Evolutionary conservation across 148 eudicot species (phyloP).

Genomic region (Silene uniflora): DNA sequence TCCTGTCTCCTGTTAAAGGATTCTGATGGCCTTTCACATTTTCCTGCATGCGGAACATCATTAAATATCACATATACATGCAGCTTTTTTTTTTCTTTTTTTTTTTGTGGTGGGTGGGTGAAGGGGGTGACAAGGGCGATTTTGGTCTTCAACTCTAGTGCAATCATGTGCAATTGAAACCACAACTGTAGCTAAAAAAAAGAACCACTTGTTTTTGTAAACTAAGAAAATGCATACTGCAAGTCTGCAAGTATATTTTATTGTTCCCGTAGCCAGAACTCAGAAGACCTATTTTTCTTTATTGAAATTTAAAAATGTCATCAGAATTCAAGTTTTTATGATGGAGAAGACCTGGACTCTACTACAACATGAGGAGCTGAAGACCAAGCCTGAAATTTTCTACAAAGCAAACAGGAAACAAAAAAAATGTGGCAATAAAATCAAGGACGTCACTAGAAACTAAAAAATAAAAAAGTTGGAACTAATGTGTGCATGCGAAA

Average conservation of each 20-base stretch:
- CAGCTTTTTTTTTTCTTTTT: neutral
- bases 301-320: no score
- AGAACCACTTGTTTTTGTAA: neutral
- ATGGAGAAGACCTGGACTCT: neutral
- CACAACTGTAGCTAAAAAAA: no score
- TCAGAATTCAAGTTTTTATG: neutral
- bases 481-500: neutral
- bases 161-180: neutral
- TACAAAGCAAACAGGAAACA: neutral
- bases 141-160: neutral
- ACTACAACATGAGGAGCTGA: neutral
- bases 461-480: no score
- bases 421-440: neutral
- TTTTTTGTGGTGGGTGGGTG: neutral
- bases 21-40: slow-evolving; percentile 28
- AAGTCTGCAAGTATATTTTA: neutral
- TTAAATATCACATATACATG: neutral
- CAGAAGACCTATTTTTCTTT: no score
- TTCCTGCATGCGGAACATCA: slow-evolving; percentile 34
- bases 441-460: no score
- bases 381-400: neutral
- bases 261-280: neutral
- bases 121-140: neutral
- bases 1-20: slow-evolving; percentile 36
- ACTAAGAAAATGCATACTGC: neutral